phyloP scores from a whole-genome alignment of 1,284 basidiomycete species.

The Cerioporus squamosus region DNA sequence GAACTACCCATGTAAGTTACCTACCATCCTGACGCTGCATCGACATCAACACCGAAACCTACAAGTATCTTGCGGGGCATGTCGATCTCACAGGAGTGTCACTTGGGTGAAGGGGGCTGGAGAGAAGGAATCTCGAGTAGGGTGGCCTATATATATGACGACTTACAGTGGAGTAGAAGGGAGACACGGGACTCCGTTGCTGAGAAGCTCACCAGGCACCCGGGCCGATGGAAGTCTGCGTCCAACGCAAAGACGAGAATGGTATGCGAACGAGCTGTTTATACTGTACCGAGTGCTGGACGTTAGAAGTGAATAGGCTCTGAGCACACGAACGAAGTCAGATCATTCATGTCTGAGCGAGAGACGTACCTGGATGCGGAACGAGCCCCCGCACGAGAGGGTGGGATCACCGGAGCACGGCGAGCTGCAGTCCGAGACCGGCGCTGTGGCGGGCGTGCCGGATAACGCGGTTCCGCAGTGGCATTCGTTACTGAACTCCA shows the following conservation, averaged over 20 bases:
- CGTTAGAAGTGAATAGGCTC: too few relatives aligned
- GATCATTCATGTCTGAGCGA: too few relatives aligned
- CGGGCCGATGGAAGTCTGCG: too few relatives aligned
- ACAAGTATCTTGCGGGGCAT: conserved; percentile 37
- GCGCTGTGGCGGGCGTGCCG: conserved; percentile 11
- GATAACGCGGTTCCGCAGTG: conserved; percentile 23
- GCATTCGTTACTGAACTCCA: conserved; percentile 30
- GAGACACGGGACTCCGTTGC: neutral
- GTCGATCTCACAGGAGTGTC: neutral
- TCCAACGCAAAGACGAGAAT: too few relatives aligned
- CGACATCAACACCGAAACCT: conserved; percentile 39
- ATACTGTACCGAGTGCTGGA: too few relatives aligned
- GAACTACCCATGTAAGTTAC: neutral
- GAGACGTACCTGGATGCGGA: conserved; percentile 13
- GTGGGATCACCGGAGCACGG: conserved; percentile 21
- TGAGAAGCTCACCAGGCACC: too few relatives aligned
- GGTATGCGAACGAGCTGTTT: too few relatives aligned
- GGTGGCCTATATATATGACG: neutral
- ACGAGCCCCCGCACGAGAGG: conserved; percentile 25
- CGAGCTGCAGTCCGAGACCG: conserved; percentile 23
- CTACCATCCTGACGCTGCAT: conserved; percentile 39
- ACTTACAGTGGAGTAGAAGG: neutral
- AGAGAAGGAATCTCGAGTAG: neutral
- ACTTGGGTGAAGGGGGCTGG: too few relatives aligned
- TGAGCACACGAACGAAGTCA: too few relatives aligned